These are phyloP conservation scores for Magnolia sinica DNA, from an alignment of 164 flowering plant genomes.

Conservation along the genomic window DNA sequence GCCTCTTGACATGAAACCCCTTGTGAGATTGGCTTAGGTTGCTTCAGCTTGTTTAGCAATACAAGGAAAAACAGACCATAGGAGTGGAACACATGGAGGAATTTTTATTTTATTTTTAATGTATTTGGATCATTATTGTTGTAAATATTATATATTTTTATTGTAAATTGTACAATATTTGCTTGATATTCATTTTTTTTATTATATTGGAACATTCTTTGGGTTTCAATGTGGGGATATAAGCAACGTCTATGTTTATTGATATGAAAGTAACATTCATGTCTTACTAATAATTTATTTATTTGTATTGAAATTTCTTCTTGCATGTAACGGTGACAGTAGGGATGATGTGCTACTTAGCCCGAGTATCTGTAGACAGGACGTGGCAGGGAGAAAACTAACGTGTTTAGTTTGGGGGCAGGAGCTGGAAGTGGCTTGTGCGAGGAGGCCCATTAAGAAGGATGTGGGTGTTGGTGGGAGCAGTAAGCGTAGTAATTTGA, in stretches of 20 bases:
- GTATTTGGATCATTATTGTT: no score
- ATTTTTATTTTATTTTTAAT: no score
- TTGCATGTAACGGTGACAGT: slow-evolving; percentile 65
- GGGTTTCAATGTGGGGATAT: no score
- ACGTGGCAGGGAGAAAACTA: slow-evolving; percentile 77
- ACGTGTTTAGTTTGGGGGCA: slow-evolving; percentile 89
- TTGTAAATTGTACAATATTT: no score
- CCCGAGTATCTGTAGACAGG: slow-evolving; percentile 85
- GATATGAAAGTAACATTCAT: no score
- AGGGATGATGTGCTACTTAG: slow-evolving; percentile 94
- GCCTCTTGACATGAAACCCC: slow-evolving; percentile 39
- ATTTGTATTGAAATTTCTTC: no score
- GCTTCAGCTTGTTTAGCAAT: slow-evolving; percentile 79
- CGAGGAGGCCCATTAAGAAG: slow-evolving; percentile 75
- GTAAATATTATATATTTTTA: no score
- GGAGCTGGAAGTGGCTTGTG: slow-evolving; percentile 83
- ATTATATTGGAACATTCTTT: no score
- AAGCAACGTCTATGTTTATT: no score
- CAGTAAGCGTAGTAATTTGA: slow-evolving; percentile 46
- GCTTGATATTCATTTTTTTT: no score
- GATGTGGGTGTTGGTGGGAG: slow-evolving; percentile 26
- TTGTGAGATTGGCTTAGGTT: slow-evolving; percentile 62
- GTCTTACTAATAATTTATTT: no score
- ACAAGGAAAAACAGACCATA: slow-evolving; percentile 53
- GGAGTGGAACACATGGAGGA: no score